A percentile compares a stretch with the other conserved stretches of the same genome.
These are phyloP conservation scores for Nyssa sinensis DNA, from an alignment of 148 eudicot species.

Conservation along the genomic window DNA sequence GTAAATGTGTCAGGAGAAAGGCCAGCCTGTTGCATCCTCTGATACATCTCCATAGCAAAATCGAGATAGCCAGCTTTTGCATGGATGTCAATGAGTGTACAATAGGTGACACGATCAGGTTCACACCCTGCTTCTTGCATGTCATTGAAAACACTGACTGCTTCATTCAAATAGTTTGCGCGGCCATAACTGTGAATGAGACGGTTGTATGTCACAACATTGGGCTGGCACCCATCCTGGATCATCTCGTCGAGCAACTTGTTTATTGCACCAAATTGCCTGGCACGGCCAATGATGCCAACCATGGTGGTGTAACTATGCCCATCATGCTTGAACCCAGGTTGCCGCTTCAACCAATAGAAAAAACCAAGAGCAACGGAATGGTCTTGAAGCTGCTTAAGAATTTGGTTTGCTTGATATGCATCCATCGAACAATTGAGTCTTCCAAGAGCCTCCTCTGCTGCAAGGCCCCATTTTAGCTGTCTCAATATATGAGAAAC, in stretches of 20 bases:
- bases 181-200: slow-evolving; percentile 94
- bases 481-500: slow-evolving; percentile 57
- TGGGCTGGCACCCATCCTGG: slow-evolving; percentile 80
- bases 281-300: slow-evolving; percentile 85
- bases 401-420: slow-evolving; percentile 92
- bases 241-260: slow-evolving; percentile 76
- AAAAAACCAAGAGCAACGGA: slow-evolving; percentile 78
- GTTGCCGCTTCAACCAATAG: slow-evolving; percentile 73
- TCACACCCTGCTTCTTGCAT: slow-evolving; percentile 77
- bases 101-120: slow-evolving; percentile 97
- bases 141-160: slow-evolving; percentile 69
- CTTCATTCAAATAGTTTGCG: slow-evolving; percentile 84
- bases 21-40: slow-evolving; percentile 85
- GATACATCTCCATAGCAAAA: slow-evolving; percentile 88
- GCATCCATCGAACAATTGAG: slow-evolving; percentile 71
- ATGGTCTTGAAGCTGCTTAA: slow-evolving; percentile 79
- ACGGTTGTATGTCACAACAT: slow-evolving; percentile 93
- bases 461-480: slow-evolving; percentile 78
- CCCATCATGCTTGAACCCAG: slow-evolving; percentile 89
- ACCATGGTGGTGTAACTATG: slow-evolving; percentile 98
- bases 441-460: slow-evolving; percentile 73
- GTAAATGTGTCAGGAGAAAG: slow-evolving; percentile 97
- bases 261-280: slow-evolving; percentile 70
- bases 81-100: slow-evolving; percentile 96
- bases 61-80: slow-evolving; percentile 94